phyloP scores from a whole-genome alignment of 2,329 filamentous ascomycete genomes.

The Arthrobotrys sphaeroides region DNA sequence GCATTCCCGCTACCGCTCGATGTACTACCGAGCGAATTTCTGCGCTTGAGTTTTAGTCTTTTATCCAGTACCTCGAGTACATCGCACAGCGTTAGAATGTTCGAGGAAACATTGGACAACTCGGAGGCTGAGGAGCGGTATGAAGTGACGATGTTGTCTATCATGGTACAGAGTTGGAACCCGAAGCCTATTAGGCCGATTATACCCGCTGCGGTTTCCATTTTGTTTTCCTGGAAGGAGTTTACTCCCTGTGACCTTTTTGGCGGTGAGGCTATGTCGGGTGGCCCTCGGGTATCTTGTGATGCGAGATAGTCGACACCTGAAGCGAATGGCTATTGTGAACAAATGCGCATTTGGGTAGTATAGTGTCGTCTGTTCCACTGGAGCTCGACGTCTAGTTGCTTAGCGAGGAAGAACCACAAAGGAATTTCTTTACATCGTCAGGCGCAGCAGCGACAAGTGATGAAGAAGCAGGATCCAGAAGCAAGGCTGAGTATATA shows the following conservation, averaged over 20 bases:
- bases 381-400: background rate
- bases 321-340: background rate
- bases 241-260: too few relatives aligned
- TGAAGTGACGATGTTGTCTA: slow-evolving; percentile 41
- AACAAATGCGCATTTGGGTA: slow-evolving; percentile 22
- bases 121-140: slow-evolving; percentile 41
- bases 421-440: slow-evolving; percentile 20
- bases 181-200: slow-evolving; percentile 53
- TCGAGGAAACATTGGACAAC: slow-evolving; percentile 26
- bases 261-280: background rate
- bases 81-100: slow-evolving; percentile 39
- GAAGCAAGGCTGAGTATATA: slow-evolving; percentile 23
- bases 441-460: slow-evolving; percentile 16
- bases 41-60: slow-evolving; percentile 25
- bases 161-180: slow-evolving; percentile 43
- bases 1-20: background rate
- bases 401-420: background rate
- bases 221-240: slow-evolving; percentile 5
- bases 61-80: slow-evolving; percentile 39
- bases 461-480: background rate
- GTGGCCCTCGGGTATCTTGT: background rate
- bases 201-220: slow-evolving; percentile 44
- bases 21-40: slow-evolving; percentile 12
- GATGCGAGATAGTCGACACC: background rate
- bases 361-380: background rate